These are phyloP conservation scores for Gloeophyllum trabeum DNA, from an alignment of 768 basidiomycete species.

Conservation along the genomic window DNA sequence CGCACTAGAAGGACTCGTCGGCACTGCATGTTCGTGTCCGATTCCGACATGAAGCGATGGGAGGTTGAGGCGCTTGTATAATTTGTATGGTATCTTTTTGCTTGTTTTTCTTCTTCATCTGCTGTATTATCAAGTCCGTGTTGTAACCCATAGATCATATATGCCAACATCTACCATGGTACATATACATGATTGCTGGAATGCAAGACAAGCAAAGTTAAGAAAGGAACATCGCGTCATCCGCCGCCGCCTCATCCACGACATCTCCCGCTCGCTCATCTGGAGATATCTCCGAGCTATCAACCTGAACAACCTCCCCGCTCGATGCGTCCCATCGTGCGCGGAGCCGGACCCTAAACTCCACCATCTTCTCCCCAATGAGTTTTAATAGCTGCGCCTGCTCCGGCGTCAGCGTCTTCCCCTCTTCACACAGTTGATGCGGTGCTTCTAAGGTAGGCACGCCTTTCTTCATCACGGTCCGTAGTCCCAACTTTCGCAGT, in stretches of 20 bases:
- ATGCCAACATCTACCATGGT: too few species aligned
- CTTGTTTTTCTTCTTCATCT: too few species aligned
- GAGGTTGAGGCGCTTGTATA: too few species aligned
- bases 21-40: too few species aligned
- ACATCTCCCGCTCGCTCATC: conserved; percentile 23
- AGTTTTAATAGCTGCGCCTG: conserved; percentile 91
- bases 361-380: conserved; percentile 81
- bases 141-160: too few species aligned
- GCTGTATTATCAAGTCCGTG: too few species aligned
- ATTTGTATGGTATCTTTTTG: too few species aligned
- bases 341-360: conserved; percentile 62
- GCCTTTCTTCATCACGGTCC: conserved; percentile 76
- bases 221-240: conserved; percentile 16
- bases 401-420: conserved; percentile 69
- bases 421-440: conserved; percentile 81
- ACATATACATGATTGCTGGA: too few species aligned
- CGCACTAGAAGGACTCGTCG: too few species aligned
- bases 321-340: conserved; percentile 63
- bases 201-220: too few species aligned
- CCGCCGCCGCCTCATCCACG: conserved; percentile 24
- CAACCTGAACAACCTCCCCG: conserved; percentile 53
- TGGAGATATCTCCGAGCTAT: conserved; percentile 26
- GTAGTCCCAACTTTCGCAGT: conserved; percentile 81
- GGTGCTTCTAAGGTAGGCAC: conserved; percentile 73
- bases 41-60: too few species aligned